phyloP scores from a whole-genome alignment of 2,329 filamentous ascomycete genomes.

The Alternaria brassicae region DNA sequence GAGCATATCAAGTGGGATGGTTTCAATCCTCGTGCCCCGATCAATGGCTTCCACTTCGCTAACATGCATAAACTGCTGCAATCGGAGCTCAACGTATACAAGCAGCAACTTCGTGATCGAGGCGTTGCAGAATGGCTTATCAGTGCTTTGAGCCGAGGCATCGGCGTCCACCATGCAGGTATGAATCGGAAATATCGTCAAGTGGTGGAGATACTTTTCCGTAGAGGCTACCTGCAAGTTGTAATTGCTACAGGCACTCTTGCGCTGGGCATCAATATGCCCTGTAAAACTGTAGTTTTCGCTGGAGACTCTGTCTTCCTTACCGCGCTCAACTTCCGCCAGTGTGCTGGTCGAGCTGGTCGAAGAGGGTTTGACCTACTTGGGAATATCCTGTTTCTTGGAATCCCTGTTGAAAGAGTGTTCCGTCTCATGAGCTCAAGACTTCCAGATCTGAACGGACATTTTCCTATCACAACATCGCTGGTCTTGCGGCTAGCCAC shows the following conservation, averaged over 20 bases:
- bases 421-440: constrained; percentile 74
- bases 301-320: constrained; percentile 75
- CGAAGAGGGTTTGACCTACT: constrained; percentile 81
- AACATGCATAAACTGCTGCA: constrained; percentile 65
- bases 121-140: constrained; percentile 63
- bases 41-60: constrained; percentile 71
- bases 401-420: constrained; percentile 66
- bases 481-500: constrained; percentile 73
- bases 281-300: constrained; percentile 82
- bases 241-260: constrained; percentile 79
- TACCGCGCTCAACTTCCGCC: constrained; percentile 77
- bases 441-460: constrained; percentile 75
- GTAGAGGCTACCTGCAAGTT: constrained; percentile 72
- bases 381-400: constrained; percentile 81
- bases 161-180: constrained; percentile 82
- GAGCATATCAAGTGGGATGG: constrained; percentile 4
- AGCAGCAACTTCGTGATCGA: constrained; percentile 60
- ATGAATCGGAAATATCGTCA: constrained; percentile 81
- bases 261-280: constrained; percentile 74
- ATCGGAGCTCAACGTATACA: constrained; percentile 65
- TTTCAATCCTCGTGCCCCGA: constrained; percentile 16
- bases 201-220: constrained; percentile 74
- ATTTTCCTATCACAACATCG: constrained; percentile 79
- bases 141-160: constrained; percentile 67
- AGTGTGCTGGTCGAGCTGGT: constrained; percentile 78